Percentiles rank a stretch among this genome's conserved stretches.
These are phyloP conservation scores for Paraleonurus japonicus DNA, from an alignment of 257 asterid genomes.

Conservation along the genomic window DNA sequence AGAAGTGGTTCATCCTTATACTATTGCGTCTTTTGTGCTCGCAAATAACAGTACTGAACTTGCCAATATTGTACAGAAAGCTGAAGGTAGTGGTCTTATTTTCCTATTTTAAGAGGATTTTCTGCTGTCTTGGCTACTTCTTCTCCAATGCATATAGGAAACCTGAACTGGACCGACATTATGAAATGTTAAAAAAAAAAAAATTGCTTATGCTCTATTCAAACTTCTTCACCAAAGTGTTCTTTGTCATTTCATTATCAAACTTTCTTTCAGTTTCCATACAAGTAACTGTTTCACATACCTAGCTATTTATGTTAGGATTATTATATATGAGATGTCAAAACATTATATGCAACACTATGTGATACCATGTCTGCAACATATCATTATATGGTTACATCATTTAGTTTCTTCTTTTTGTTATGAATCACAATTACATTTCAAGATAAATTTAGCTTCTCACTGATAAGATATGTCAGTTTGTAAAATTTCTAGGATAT, in stretches of 20 bases:
- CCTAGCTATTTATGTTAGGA: conserved; percentile 1
- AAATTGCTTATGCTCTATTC: neutral
- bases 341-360: neutral
- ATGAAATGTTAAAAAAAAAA: neutral
- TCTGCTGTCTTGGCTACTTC: neutral
- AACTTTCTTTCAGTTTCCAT: neutral
- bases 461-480: neutral
- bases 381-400: neutral
- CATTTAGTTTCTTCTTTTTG: neutral
- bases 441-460: conserved; percentile 3
- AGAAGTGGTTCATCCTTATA: neutral
- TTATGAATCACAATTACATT: neutral
- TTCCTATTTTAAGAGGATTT: neutral
- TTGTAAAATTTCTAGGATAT: conserved; percentile 6
- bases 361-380: neutral
- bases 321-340: neutral
- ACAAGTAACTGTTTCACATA: neutral
- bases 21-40: neutral
- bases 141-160: neutral
- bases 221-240: neutral
- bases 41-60: neutral
- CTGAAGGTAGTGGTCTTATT: neutral
- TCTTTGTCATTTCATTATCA: neutral
- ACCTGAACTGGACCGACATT: neutral
- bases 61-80: neutral